Conservation (phyloP, 2,329 filamentous ascomycete genomes). For the Dothideomycetes sp. region DNA sequence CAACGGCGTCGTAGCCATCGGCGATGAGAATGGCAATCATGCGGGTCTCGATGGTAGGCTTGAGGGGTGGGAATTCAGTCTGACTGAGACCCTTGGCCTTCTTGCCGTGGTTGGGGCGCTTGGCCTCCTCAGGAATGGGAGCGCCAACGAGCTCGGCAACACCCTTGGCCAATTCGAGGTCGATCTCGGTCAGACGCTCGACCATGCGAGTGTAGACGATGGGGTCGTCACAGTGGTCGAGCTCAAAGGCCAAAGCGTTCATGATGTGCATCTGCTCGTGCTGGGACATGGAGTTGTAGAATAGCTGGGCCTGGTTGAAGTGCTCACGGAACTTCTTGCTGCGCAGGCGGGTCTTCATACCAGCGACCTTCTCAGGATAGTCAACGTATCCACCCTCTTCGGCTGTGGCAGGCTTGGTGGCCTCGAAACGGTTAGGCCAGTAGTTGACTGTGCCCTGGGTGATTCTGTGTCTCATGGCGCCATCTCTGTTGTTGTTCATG, state of each 20-base stretch:
- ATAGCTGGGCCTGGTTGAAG: constrained; percentile 68
- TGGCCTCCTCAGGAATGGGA: constrained; percentile 45
- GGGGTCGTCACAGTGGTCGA: constrained; percentile 74
- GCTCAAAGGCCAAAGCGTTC: constrained; percentile 56
- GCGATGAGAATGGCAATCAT: constrained; percentile 67
- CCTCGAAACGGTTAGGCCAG: constrained; percentile 64
- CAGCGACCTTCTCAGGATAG: constrained; percentile 54
- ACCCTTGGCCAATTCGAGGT: constrained; percentile 56
- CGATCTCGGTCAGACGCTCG: constrained; percentile 61
- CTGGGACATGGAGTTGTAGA: constrained; percentile 66
- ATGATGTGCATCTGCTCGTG: constrained; percentile 57
- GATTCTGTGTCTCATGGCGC: constrained; percentile 63
- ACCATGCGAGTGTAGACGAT: constrained; percentile 65
- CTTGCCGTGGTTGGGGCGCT: constrained; percentile 54
- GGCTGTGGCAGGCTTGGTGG: constrained; percentile 51
- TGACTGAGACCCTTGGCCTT: constrained; percentile 61
- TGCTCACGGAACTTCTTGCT: constrained; percentile 72
- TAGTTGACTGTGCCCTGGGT: constrained; percentile 67
- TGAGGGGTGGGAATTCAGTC: constrained; percentile 53
- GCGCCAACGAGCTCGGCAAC: constrained; percentile 65
- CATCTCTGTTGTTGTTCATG: constrained; percentile 69
- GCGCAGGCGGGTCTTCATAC: constrained; percentile 60
- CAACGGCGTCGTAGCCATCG: constrained; percentile 62
- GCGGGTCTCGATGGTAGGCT: constrained; percentile 60
- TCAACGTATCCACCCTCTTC: constrained; percentile 62